Conservation (phyloP, 202 grass and related monocot species). For the Eragrostis tef region DNA sequence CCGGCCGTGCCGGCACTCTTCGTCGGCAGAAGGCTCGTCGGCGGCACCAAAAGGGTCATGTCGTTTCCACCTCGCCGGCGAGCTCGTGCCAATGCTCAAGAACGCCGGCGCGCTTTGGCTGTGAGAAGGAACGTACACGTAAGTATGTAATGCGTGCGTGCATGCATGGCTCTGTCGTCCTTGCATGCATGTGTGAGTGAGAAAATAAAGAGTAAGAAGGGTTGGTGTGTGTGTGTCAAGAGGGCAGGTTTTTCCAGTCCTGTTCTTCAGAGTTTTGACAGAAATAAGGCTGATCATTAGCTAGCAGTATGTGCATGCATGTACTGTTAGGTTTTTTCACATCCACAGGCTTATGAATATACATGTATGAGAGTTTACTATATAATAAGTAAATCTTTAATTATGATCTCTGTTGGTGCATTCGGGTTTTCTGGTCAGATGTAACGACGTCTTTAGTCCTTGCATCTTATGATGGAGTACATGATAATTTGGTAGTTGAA, state of each 20-base stretch:
- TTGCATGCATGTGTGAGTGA: too few relatives aligned
- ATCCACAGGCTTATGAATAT: neutral
- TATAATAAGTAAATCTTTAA: neutral
- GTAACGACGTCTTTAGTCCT: too few relatives aligned
- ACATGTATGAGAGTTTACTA: neutral
- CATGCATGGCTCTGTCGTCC: too few relatives aligned
- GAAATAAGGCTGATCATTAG: neutral
- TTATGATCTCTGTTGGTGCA: neutral
- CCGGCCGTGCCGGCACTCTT: slow-evolving; percentile 56
- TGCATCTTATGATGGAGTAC: too few relatives aligned
- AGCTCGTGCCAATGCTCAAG: slow-evolving; percentile 68
- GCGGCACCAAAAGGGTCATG: slow-evolving; percentile 72
- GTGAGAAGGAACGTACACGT: neutral
- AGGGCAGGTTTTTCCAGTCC: slow-evolving; percentile 17
- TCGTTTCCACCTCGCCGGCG: slow-evolving; percentile 66
- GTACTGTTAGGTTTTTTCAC: too few relatives aligned
- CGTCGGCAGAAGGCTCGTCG: slow-evolving; percentile 60
- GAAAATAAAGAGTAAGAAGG: neutral
- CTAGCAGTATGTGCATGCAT: too few relatives aligned
- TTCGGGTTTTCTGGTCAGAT: too few relatives aligned
- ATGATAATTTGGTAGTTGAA: too few relatives aligned
- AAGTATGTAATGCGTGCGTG: neutral
- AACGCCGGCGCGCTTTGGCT: slow-evolving; percentile 44
- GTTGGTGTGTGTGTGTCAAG: neutral
- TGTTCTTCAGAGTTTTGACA: neutral